Evolutionary conservation across 2,329 filamentous ascomycete species (phyloP).

Genomic region (Sporothrix brunneoviolacea): DNA sequence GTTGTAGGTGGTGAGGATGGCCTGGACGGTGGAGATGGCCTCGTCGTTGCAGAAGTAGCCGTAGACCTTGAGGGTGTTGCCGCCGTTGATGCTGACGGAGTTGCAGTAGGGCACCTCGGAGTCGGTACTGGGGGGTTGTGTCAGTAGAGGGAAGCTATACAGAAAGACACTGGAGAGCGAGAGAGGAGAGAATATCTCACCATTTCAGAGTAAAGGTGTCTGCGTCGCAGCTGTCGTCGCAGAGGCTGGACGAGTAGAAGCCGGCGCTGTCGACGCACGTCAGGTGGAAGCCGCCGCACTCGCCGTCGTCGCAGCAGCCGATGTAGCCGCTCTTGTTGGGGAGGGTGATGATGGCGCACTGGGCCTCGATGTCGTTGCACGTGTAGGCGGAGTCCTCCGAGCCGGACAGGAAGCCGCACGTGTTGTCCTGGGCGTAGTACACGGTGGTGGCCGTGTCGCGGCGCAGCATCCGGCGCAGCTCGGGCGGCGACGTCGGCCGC

Average conservation of each 20-base stretch:
- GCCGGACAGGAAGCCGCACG: constrained; percentile 17
- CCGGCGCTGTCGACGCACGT: constrained; percentile 12
- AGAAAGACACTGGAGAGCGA: too few species aligned
- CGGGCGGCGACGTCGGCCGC: constrained; percentile 8
- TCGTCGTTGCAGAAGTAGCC: constrained; percentile 15
- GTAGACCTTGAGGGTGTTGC: constrained; percentile 12
- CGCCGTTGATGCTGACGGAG: constrained; percentile 15
- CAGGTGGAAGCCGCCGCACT: constrained; percentile 13
- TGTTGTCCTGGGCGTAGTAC: constrained; percentile 18
- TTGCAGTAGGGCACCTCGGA: constrained; percentile 14
- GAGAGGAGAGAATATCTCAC: too few species aligned
- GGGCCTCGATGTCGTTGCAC: constrained; percentile 8
- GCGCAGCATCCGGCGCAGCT: constrained; percentile 2
- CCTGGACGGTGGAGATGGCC: constrained; percentile 4
- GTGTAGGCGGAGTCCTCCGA: constrained; percentile 7
- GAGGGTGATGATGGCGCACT: constrained; percentile 13
- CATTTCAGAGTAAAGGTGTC: constrained; percentile 15
- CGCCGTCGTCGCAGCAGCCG: constrained; percentile 14
- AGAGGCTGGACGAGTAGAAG: constrained; percentile 4
- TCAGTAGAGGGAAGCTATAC: too few species aligned
- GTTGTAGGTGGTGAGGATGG: constrained; percentile 14
- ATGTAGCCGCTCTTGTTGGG: constrained; percentile 12
- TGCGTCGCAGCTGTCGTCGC: constrained; percentile 8
- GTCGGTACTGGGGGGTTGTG: too few species aligned
- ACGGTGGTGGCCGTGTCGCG: constrained; percentile 8